These are phyloP conservation scores for Colletotrichum sp. DNA, from an alignment of 2,329 filamentous ascomycete genomes.

Conservation along the genomic window DNA sequence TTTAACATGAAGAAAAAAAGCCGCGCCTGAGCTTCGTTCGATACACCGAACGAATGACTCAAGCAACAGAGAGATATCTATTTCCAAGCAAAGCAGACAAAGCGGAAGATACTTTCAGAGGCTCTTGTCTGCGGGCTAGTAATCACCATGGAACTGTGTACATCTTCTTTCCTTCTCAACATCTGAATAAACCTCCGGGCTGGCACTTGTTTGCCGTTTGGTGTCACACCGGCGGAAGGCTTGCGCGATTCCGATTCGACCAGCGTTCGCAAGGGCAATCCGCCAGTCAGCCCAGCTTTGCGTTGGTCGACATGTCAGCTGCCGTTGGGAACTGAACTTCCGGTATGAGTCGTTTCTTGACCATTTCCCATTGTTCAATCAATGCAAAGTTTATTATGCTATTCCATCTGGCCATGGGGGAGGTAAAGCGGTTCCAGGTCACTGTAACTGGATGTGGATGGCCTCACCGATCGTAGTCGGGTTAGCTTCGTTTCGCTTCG, in stretches of 20 bases:
- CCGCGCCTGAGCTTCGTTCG: neutral
- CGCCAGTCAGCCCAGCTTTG: neutral
- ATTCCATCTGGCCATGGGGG: neutral
- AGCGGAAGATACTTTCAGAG: neutral
- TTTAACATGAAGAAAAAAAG: neutral
- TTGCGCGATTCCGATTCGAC: constrained; percentile 8
- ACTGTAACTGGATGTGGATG: neutral
- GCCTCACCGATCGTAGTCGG: neutral
- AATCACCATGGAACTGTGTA: neutral
- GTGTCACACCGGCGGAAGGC: neutral
- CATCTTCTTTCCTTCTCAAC: neutral
- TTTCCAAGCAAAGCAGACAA: neutral
- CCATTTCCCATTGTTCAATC: neutral
- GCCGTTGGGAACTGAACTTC: neutral
- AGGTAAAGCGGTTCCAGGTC: neutral
- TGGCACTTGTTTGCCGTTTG: neutral
- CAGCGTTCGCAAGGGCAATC: neutral
- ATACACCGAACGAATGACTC: neutral
- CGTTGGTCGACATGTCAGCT: neutral
- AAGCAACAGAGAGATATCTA: neutral
- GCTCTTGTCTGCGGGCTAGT: neutral
- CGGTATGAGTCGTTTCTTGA: neutral
- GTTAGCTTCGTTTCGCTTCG: neutral
- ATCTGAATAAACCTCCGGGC: neutral
- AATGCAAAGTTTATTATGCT: constrained; percentile 8